Evolutionary conservation across 2,329 filamentous ascomycete genomes (phyloP), one percentile per base, ranked within the genome.

Genomic region (Hypomyces rosellus): DNA sequence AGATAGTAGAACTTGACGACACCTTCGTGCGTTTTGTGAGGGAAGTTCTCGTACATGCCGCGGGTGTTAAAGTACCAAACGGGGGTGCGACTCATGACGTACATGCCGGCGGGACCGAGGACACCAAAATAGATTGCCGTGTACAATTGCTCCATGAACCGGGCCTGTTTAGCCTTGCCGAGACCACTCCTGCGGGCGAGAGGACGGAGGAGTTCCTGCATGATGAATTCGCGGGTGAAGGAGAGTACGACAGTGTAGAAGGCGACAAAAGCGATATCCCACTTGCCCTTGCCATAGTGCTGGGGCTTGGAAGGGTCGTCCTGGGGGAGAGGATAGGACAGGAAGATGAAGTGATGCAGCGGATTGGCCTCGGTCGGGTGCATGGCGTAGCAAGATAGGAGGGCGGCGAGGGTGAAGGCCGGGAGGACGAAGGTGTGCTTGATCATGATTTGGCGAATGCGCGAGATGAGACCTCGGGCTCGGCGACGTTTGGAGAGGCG

Each of bases 61-160:
- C 74, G 76, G 2, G 88, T 93, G 72, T 95, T 91, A 78, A 95
- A 96, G 69, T 95, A 96, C 92, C 90, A 96, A 39, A 96, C 83
- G 7, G 90, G 85, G n/a, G 89, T 92, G 55, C 81, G 78, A 63
- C 80, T 86, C 91, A 97, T 96, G 65, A 96, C 88, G 65, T 86
- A 96, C 62, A 96, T 69, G 48, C 91, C 91, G 49, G 84, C 85
- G 2, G 90, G 90, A 1, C 89, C 89, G 51, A 95, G 84, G 51
- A 93, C 66, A 41, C 70, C 82, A 68, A 96, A 96, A 77, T 97
- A 96, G 48, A 96, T 74, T 22, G 90, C 91, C 1, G 91, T 96
- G 71, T 97, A 97, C 63, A 86, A 82, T 71, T 97, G 91, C 69
- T 97, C 91, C 88, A 96, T 93, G 76, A 96, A 96, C 34, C 91